Base-by-base conservation (phyloP, 495 filamentous ascomycete species). In the Penicillium ucsense region DNA sequence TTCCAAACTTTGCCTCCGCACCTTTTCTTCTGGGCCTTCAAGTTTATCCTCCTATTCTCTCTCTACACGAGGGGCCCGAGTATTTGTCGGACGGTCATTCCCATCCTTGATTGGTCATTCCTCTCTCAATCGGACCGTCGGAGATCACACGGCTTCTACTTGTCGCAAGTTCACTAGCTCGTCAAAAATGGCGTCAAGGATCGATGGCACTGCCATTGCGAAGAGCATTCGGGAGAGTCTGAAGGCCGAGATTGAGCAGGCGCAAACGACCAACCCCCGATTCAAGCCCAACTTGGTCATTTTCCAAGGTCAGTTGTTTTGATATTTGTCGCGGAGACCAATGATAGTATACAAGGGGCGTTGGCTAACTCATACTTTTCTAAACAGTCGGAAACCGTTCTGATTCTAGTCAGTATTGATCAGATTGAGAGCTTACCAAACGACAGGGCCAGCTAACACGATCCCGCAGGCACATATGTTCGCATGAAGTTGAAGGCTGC, bases 401-500 rank as follows among this genome's bases (percentile, higher is more conserved):
- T 43, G 92, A 98, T 73, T 96, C 91, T 27, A 89, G 91, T 92
- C 73, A 62, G 85, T 64, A 68, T 41, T 46, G 6, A 4, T 50
- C 20, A 20, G 20, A 20, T 20, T 6, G 37, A 32, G 9, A 31
- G 4, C 9, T 6, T 33, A 20, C 6, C 30, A 43, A 35, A 10
- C 1, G 34, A 48, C n/a, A 48, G 6, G 40, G 11, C 7, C 31
- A 41, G 28, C 6, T 35, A 38, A 31, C 34, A 47, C 28, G 11
- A 43, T 32, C 44, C 53, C 41, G 8, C 57, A 92, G 86, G 84
- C 62, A 97, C 92, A 35, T 98, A 98, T 86, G 90, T 98, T 65
- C 88, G 89, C 70, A 98, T 98, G 92, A 98, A 98, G 71, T 66
- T 96, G 58, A 97, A 95, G 75, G 92, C 92, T 47, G 92, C 92